A percentile compares a stretch with the other conserved stretches of the same genome.
Conservation (phyloP, 108 stramenopile genomes). For the Stephanodiscus triporus region DNA sequence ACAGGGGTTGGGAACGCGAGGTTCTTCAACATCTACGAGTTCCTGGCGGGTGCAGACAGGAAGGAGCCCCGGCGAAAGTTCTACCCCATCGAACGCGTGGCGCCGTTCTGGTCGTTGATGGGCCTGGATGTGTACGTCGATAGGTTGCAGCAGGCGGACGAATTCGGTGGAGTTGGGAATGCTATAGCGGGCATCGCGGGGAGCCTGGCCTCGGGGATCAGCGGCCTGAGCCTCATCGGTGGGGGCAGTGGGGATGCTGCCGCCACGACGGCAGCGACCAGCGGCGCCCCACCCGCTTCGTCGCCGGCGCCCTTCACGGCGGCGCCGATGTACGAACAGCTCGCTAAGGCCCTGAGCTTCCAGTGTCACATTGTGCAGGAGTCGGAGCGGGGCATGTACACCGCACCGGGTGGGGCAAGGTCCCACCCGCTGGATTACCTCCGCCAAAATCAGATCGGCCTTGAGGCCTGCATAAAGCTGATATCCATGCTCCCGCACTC, state of each 20-base stretch:
- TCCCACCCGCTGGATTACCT: slow-evolving; percentile 62
- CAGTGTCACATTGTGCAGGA: slow-evolving; percentile 82
- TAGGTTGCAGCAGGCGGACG: slow-evolving; percentile 24
- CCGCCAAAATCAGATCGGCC: slow-evolving; percentile 72
- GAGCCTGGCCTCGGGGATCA: slow-evolving; percentile 56
- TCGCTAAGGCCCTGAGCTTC: slow-evolving; percentile 85
- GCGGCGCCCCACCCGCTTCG: background rate
- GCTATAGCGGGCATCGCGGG: slow-evolving; percentile 12
- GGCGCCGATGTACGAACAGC: slow-evolving; percentile 79
- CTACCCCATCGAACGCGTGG: slow-evolving; percentile 84
- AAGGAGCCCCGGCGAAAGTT: slow-evolving; percentile 78
- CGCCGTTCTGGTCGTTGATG: slow-evolving; percentile 87
- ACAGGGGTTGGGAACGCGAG: slow-evolving; percentile 20
- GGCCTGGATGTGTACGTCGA: slow-evolving; percentile 82
- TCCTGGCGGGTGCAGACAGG: slow-evolving; percentile 73
- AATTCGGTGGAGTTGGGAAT: background rate
- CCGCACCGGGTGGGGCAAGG: slow-evolving; percentile 21
- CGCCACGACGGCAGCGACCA: background rate
- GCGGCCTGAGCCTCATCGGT: slow-evolving; percentile 10
- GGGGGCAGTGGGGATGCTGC: background rate
- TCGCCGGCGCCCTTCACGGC: slow-evolving; percentile 27
- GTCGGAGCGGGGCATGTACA: slow-evolving; percentile 54
- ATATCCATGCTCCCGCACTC: slow-evolving; percentile 83
- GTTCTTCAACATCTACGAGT: slow-evolving; percentile 84
- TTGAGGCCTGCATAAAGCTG: slow-evolving; percentile 84